Evolutionary conservation across 2,329 filamentous ascomycete genomes (phyloP), one percentile per base, ranked within the genome.

Genomic region (Colletotrichum higginsianum): DNA sequence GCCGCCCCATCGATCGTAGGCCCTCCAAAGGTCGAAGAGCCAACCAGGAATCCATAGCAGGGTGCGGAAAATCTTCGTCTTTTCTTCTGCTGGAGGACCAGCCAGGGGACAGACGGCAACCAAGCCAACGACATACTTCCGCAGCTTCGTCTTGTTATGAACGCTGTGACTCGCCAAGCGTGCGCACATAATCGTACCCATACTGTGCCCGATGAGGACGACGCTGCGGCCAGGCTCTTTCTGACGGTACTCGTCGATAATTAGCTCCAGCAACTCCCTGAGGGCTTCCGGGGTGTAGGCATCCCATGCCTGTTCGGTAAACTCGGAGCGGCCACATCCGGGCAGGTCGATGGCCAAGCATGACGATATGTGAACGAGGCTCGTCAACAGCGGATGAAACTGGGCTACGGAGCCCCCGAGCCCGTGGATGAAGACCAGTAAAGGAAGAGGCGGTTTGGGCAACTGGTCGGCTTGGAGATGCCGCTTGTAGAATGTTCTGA

Each of bases 401-500:
- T 98, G 96, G 13, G 94, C 92, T 30, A 95, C 88, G 0, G 94
- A 97, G 60, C 96, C 96, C n/a, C 96, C 96, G 12, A 98, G 87
- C 1, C 96, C 96, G 78, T 98, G 96, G 68, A 98, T 87, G 79
- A 97, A 98, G 53, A 98, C 95, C 4, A 98, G 84, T 12, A 99
- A 84, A 1, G 96, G 96, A 0, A 89, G 87, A 1, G 94, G 93
- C 73, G 91, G 87, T 52, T 86, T 88, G 3, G 94, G 94, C 4
- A 98, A 87, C 80, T 96, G 93, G 71, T 91, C 89, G n/a, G 92
- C 90, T 78, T 98, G 94, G 23, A 91, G 89, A 82, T 98, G 96
- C 66, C 90, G 89, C 67, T 92, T 90, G 82, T 93, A 95, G 81
- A 98, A 98, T 53, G 95, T 91, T 67, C 96, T 91, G 74, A 98